These are phyloP conservation scores for Coniella lustricola DNA, from an alignment of 2,329 filamentous ascomycete species.

Conservation along the genomic window DNA sequence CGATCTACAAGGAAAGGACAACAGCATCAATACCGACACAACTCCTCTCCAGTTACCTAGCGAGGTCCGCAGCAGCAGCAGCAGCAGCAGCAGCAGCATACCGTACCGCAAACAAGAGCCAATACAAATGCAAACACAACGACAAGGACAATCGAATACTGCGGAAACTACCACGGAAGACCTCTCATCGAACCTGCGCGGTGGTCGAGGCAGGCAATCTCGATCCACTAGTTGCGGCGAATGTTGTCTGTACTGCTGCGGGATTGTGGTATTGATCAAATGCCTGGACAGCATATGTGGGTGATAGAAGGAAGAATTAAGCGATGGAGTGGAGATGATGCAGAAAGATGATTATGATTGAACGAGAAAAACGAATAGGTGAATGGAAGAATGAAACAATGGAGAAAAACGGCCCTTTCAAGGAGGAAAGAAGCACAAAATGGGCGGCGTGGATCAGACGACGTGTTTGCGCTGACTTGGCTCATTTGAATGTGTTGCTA, in stretches of 20 bases:
- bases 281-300: slow-evolving; percentile 3
- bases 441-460: too few species aligned
- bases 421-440: too few species aligned
- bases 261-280: slow-evolving; percentile 6
- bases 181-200: background rate
- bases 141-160: too few species aligned
- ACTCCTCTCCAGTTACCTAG: background rate
- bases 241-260: slow-evolving; percentile 8
- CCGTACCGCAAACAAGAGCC: background rate
- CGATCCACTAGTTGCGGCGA: background rate
- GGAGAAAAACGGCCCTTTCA: too few species aligned
- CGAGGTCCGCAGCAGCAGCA: background rate
- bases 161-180: background rate
- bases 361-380: background rate
- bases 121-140: background rate
- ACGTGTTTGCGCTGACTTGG: too few species aligned
- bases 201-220: background rate
- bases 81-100: background rate
- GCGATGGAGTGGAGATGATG: background rate
- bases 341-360: background rate
- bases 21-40: background rate
- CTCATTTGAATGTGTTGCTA: too few species aligned
- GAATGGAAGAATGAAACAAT: too few species aligned
- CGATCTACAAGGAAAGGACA: too few species aligned
- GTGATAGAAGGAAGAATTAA: background rate